Base-by-base conservation (phyloP, 2,329 filamentous ascomycete species). In the Arthrobotrys musiformis region DNA sequence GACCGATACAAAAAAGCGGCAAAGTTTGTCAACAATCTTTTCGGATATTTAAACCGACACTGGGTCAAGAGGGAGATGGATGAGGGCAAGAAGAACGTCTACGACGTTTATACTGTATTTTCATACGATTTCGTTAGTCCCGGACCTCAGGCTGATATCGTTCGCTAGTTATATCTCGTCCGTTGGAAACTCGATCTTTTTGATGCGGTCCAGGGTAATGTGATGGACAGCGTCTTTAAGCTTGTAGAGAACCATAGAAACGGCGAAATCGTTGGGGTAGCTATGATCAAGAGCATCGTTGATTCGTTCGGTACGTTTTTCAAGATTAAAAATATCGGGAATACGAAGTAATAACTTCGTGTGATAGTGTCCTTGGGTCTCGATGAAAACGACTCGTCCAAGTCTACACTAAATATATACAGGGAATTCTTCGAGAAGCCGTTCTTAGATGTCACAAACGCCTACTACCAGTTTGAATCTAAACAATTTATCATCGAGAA, bases 61-160 rank as follows among this genome's bases (percentile, higher is more conserved):
- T 99, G 96, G 95, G 95, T 99, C 1, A 99, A 97, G 87, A 89
- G 95, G 30, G 95, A 99, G 85, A 97, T 99, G 85, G 95, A 99
- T 79, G 95, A 99, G 84, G 95, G 95, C 35, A 98, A 99, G 86
- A 97, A 98, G 86, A 92, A 94, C 81, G 92, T 98, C 6, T 98
- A 96, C 84, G 95, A 99, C 83, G 95, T 99, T 54, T 99, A 99
- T 84, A 99, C 95, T 0, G 80, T 81, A 80, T n/a, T n/a, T n/a
- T n/a, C n/a, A n/a, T n/a, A n/a, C n/a, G n/a, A n/a, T n/a, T n/a
- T n/a, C n/a, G n/a, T n/a, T n/a, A n/a, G n/a, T n/a, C n/a, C n/a
- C n/a, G n/a, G n/a, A n/a, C n/a, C n/a, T n/a, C n/a, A 13, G 15
- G n/a, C 17, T 56, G 19, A 56, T 28, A 22, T 8, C 0, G 1